Evolutionary conservation across 352 stramenopile genomes (phyloP).

Genomic region (Pythium diclinum): DNA sequence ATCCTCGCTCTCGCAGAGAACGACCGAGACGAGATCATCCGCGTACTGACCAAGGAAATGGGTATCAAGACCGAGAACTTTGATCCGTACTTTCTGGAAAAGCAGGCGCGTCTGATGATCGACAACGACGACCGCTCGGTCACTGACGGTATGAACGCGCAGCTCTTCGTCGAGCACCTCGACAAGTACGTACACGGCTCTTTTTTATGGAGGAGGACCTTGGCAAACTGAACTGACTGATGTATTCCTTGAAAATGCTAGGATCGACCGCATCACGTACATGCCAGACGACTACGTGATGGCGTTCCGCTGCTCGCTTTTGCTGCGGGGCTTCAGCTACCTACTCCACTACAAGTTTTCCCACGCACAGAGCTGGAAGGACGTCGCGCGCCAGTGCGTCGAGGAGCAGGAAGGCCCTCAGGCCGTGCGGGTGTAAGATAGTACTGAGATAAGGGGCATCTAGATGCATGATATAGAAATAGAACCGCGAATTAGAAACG

Average conservation of each 20-base stretch:
- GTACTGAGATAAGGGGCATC: neutral
- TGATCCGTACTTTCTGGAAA: constrained; percentile 82
- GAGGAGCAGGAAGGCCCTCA: constrained; percentile 33
- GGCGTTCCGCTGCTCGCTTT: constrained; percentile 80
- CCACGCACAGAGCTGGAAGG: constrained; percentile 78
- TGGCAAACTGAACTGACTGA: neutral
- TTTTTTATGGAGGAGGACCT: neutral
- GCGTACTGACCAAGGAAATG: constrained; percentile 74
- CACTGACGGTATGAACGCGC: constrained; percentile 81
- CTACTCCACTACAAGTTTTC: constrained; percentile 85
- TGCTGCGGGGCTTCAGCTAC: constrained; percentile 85
- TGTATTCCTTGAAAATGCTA: constrained; percentile 15
- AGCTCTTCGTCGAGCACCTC: constrained; percentile 83
- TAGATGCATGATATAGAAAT: constrained; percentile 10
- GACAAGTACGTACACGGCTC: constrained; percentile 46
- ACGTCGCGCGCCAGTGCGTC: constrained; percentile 60
- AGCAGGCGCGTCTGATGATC: constrained; percentile 82
- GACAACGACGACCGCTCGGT: constrained; percentile 80
- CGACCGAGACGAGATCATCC: constrained; percentile 71
- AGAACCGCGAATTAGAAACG: constrained; percentile 6
- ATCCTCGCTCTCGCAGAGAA: constrained; percentile 79
- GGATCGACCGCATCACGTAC: constrained; percentile 77
- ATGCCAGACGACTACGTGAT: constrained; percentile 87
- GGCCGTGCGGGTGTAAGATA: neutral
- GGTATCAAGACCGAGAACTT: constrained; percentile 69